Percentiles rank a stretch among this genome's conserved stretches.
phyloP scores from a whole-genome alignment of 1,139 yeast species.

The Geotrichum carabidarum region DNA sequence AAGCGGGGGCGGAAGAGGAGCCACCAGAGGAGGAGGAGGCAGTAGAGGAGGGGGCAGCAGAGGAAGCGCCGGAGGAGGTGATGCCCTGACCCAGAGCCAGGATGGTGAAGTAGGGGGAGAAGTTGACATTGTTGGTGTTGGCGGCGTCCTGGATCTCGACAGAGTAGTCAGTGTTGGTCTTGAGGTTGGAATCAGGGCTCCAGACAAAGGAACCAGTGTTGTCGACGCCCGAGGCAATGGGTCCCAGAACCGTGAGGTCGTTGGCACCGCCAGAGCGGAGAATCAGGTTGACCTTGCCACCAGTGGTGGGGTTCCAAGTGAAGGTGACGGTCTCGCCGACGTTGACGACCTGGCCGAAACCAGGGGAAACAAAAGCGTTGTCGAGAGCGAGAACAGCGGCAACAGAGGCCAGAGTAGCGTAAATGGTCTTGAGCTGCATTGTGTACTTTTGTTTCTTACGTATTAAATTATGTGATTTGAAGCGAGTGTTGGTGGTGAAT shows the following conservation, averaged over 20 bases:
- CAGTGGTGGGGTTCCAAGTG: conserved; percentile 32
- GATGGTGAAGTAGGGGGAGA: conserved; percentile 34
- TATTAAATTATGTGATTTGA: neutral
- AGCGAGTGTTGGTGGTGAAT: neutral
- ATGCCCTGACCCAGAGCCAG: conserved; percentile 29
- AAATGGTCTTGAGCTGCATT: conserved; percentile 20
- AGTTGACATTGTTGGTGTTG: conserved; percentile 26
- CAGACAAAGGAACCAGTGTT: conserved; percentile 34
- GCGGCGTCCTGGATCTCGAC: conserved; percentile 31
- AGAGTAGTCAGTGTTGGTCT: conserved; percentile 34
- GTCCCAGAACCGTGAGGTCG: conserved; percentile 27
- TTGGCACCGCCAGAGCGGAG: conserved; percentile 32
- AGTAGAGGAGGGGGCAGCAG: conserved; percentile 19
- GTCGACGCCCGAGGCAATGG: conserved; percentile 32
- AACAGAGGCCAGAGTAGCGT: conserved; percentile 28
- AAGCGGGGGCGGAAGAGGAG: conserved; percentile 18
- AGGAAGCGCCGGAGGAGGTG: conserved; percentile 23
- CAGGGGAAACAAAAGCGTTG: conserved; percentile 31
- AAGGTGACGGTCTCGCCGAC: conserved; percentile 28
- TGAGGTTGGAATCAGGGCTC: conserved; percentile 28
- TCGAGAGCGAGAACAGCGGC: conserved; percentile 31
- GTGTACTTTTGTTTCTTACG: too few species aligned
- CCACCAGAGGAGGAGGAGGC: conserved; percentile 33
- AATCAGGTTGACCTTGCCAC: conserved; percentile 32
- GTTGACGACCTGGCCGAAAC: conserved; percentile 31